Base-by-base conservation (phyloP, 2,329 filamentous ascomycete genomes). In the Lithohypha guttulata region DNA sequence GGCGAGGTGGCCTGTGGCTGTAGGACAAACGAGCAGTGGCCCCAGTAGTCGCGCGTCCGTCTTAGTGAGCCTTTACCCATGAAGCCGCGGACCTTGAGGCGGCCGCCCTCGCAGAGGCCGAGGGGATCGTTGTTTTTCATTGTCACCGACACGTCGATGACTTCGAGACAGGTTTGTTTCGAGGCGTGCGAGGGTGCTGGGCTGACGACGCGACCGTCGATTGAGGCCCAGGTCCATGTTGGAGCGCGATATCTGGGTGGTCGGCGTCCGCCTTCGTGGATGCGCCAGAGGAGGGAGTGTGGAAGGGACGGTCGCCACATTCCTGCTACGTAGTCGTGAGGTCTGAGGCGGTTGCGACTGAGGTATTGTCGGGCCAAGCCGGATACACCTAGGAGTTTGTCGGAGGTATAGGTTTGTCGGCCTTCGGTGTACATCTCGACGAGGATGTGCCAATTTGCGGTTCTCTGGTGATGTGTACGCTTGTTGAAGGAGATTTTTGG, bases 31-130 rank as follows among this genome's bases (percentile, higher is more conserved):
- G 46, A 43, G 15, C 41, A 43, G 8, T 43, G 37, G 25, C 49
- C 49, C 49, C 49, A 52, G 43, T 49, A 52, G 38, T 52, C 49
- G 20, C 44, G 43, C 14, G 49, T 50, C 8, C 49, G 41, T n/a
- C 38, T 28, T 20, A 52, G 34, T 6, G 46, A 35, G 6, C 49
- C 49, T 9, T 48, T 36, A 2, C 48, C 48, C 49, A 52, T 45
- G 43, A 52, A 52, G 11, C 49, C 49, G 13, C 48, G 44, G 13
- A 52, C 48, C 32, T 49, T 44, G 30, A 52, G 40, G 18, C 18
- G 31, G 22, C 42, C 48, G 13, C 21, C 7, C 19, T 49, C 44
- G 6, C 48, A 46, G 15, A 49, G 37, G 6, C 49, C 49, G 25
- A 52, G 45, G 2, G 37, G 37, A 26, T 46, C 42, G 41, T 49